Evolutionary conservation across 2,329 filamentous ascomycete species (phyloP), one percentile per base, ranked within the genome.

Genomic region (Epichloe glyceriae): DNA sequence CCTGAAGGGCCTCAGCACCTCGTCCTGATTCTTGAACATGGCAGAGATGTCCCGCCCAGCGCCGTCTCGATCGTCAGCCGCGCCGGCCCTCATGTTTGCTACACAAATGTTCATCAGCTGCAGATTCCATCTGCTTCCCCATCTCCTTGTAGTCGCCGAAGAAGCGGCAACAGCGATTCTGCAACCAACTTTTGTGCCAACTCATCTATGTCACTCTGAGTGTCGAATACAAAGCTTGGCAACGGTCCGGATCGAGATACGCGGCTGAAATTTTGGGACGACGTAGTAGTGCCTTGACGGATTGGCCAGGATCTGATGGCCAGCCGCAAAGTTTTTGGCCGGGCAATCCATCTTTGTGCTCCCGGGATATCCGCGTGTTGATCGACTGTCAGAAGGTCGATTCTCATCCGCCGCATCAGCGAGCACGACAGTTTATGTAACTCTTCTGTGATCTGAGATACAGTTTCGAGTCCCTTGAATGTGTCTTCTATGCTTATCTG

Each of bases 401-500:
- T 69, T 42, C 84, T 80, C 85, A 96, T 90, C 34, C 90, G 78
- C 34, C 79, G 78, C 12, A 96, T 65, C 10, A 97, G 71, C 56
- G 85, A 88, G 12, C 70, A 72, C 0, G 85, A 75, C 2, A 96
- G 70, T 53, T 78, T 74, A n/a, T 71, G 67, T 40, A 96, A 71
- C 66, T 94, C 84, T 55, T 78, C 79, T 41, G 72, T 68, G 33
- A 94, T 80, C 52, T 82, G 75, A 1, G 78, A 65, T 48, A 84
- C 63, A 0, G 74, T 81, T 57, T 85, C 78, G 1, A 95, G 71
- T 15, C 82, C 80, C 22, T 79, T 76, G 64, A 95, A 97, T 15
- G 88, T 93, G 67, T 97, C 90, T 63, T 97, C 91, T 55, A 97
- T 93, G 64, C 88, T 93, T 62, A 97, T 94, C 65, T 96, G 90